phyloP scores from a whole-genome alignment of 1,284 basidiomycete species.

The Malassezia sympodialis region DNA sequence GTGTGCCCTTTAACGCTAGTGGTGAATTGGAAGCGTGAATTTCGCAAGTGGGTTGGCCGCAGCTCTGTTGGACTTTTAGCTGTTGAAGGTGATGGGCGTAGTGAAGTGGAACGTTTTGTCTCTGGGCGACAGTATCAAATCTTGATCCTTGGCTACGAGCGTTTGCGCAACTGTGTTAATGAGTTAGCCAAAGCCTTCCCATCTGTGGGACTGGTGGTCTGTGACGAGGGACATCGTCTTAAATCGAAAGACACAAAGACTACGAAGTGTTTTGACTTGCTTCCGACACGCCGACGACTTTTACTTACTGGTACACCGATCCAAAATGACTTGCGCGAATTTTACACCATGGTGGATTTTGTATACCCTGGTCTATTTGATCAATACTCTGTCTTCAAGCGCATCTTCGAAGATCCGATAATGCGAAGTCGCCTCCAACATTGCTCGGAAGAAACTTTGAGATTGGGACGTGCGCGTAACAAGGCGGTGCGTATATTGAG shows the following conservation, averaged over 20 bases:
- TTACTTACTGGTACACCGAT: slow-evolving; percentile 91
- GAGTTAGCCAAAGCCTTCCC: slow-evolving; percentile 51
- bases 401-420: slow-evolving; percentile 77
- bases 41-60: slow-evolving; percentile 70
- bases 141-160: slow-evolving; percentile 89
- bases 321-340: slow-evolving; percentile 86
- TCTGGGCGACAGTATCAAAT: slow-evolving; percentile 60
- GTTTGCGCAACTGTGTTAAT: slow-evolving; percentile 54
- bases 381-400: slow-evolving; percentile 36
- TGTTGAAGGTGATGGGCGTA: slow-evolving; percentile 57
- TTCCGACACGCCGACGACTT: slow-evolving; percentile 61
- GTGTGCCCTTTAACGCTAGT: slow-evolving; percentile 89
- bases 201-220: slow-evolving; percentile 82
- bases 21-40: slow-evolving; percentile 93
- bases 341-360: slow-evolving; percentile 92
- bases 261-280: slow-evolving; percentile 70
- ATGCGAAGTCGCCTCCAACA: slow-evolving; percentile 72
- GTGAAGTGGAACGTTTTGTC: slow-evolving; percentile 34
- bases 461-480: slow-evolving; percentile 59
- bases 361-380: slow-evolving; percentile 79
- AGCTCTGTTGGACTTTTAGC: slow-evolving; percentile 69
- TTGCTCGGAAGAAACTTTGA: slow-evolving; percentile 61
- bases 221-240: slow-evolving; percentile 92
- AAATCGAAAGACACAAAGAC: slow-evolving; percentile 90
- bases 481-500: slow-evolving; percentile 4